Percentiles rank a stretch among this genome's conserved stretches.
Conservation (phyloP, 129 eudicot species). For the Solidago caesia region DNA sequence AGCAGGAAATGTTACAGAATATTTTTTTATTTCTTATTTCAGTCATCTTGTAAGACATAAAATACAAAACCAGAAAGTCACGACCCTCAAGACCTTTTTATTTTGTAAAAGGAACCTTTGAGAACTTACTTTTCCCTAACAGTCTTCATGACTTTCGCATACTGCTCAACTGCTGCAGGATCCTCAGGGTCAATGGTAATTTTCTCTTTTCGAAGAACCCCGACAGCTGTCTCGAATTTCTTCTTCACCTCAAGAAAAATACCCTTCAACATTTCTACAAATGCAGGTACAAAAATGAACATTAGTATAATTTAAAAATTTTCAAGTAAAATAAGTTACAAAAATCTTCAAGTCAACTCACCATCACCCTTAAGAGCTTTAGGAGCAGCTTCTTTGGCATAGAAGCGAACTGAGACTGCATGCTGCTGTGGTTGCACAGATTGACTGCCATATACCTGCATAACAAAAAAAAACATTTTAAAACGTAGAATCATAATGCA, state of each 20-base stretch:
- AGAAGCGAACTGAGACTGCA: conserved; percentile 51
- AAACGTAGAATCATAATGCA: not conserved
- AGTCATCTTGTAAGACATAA: conserved; percentile 1
- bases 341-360: conserved; percentile 27
- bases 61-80: not conserved
- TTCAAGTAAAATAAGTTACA: conserved; percentile 4
- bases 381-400: conserved; percentile 75
- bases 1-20: not conserved
- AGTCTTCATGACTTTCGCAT: conserved; percentile 76
- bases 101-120: conserved; percentile 37
- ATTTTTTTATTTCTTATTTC: not conserved
- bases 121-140: conserved; percentile 66
- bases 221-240: conserved; percentile 79
- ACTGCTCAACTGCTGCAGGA: conserved; percentile 80
- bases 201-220: conserved; percentile 65
- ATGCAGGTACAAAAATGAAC: conserved; percentile 2
- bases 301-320: not conserved
- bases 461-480: not conserved
- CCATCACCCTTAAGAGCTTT: conserved; percentile 86
- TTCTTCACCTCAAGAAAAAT: conserved; percentile 79
- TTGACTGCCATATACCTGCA: conserved; percentile 49
- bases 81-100: conserved; percentile 44
- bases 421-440: conserved; percentile 43
- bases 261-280: conserved; percentile 74
- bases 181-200: conserved; percentile 75